Base-by-base conservation (phyloP, 306 rosid genomes). In the Crotalaria pallida region DNA sequence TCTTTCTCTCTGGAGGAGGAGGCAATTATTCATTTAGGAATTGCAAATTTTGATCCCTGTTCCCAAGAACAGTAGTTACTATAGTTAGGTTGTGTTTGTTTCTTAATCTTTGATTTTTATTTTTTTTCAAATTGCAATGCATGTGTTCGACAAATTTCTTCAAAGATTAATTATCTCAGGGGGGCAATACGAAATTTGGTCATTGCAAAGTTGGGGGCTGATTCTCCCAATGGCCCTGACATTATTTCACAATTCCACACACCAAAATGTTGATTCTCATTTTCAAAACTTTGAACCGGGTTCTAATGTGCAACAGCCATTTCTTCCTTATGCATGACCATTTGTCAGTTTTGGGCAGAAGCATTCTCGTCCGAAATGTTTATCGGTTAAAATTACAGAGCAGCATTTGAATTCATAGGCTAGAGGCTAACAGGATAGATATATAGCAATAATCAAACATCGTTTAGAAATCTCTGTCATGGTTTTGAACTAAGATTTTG, bases 341-440 rank as follows among this genome's bases (percentile, higher is more conserved):
- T 31, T 31, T 44, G 71, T 62, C 23, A 33, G 52, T 56, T 86
- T 73, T 53, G 51, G 61, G 67, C 90, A 77, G 65, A 83, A 71
- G 61, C 85, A 80, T 51, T 16, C 43, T n/a, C 76, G 64, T 34
- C 45, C 43, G 67, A n/a, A 63, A 50, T 77, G 74, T 45, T 72
- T 58, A 19, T 55, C 71, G 27, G 24, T 55, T 27, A 66, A 79
- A 71, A 74, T 67, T 34, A 47, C 64, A 36, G 81, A 65, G 71
- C 91, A 75, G 82, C 84, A 65, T 18, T 74, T 60, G 64, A 56
- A 44, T 77, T 74, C 76, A 53, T 80, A 81, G 80, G 83, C 79
- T 72, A 76, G 68, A 58, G 49, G 78, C 51, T 65, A 66, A 18
- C 51, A 56, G 65, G 79, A 44, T 48, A 48, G 41, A 51, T n/a